A percentile compares a stretch with the other conserved stretches of the same genome.
Evolutionary conservation across 257 asterid species (phyloP).

Genomic region (Nicotiana noctiflora): DNA sequence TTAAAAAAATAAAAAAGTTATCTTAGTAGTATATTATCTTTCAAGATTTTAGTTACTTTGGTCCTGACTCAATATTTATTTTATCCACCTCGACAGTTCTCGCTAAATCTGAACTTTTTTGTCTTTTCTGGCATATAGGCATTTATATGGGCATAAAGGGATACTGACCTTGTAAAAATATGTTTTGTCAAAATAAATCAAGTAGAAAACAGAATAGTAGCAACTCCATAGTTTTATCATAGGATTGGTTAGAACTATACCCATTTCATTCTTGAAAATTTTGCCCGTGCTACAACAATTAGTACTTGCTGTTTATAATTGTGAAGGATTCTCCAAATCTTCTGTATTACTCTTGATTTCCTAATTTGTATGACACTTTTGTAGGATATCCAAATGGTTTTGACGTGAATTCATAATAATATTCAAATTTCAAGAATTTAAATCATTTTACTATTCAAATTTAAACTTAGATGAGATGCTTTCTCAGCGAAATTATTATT

Average conservation of each 20-base stretch:
- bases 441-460: background rate
- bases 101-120: background rate
- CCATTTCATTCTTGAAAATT: background rate
- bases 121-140: background rate
- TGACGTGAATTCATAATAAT: background rate
- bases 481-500: background rate
- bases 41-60: background rate
- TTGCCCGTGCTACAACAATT: background rate
- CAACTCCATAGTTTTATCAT: background rate
- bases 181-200: background rate
- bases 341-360: background rate
- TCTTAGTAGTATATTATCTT: background rate
- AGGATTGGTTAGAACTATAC: background rate
- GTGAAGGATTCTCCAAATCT: background rate
- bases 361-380: background rate
- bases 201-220: background rate
- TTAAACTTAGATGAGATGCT: background rate
- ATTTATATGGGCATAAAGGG: background rate
- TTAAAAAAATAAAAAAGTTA: no score
- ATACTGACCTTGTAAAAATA: background rate
- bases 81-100: background rate
- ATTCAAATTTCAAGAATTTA: background rate
- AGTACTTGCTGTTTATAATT: background rate
- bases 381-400: background rate
- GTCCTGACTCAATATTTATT: background rate